Evolutionary conservation across 1,284 basidiomycete species (phyloP).

Genomic region (Puccinia triticina): DNA sequence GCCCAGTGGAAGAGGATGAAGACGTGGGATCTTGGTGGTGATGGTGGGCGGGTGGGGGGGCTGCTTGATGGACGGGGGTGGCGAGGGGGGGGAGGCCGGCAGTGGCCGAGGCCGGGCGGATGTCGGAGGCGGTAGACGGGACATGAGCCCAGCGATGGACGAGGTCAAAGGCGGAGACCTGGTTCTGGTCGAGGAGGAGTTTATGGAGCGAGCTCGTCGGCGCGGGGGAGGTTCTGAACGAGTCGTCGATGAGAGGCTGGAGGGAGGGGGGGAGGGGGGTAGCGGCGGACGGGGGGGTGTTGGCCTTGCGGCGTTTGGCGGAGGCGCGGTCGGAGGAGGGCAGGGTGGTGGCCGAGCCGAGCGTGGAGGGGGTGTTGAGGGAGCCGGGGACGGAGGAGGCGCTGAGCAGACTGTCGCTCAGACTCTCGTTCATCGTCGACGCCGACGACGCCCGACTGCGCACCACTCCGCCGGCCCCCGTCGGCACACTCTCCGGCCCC

Average conservation of each 20-base stretch:
- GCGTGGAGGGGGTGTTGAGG: not conserved
- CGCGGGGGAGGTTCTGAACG: not conserved
- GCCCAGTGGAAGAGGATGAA: not conserved
- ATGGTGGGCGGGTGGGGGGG: constrained; percentile 54
- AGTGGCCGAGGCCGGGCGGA: not conserved
- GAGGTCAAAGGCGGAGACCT: constrained; percentile 18
- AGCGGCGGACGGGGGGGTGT: not conserved
- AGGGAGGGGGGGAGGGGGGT: no score
- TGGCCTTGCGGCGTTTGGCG: constrained; percentile 6
- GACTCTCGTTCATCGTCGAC: not conserved
- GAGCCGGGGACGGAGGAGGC: not conserved
- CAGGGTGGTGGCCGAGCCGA: not conserved
- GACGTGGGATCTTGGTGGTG: constrained; percentile 61
- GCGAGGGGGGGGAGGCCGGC: not conserved
- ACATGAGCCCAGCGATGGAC: constrained; percentile 22
- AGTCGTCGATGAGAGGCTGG: not conserved
- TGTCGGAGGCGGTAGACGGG: not conserved
- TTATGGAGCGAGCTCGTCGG: not conserved
- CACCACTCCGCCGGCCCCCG: not conserved
- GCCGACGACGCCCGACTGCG: not conserved
- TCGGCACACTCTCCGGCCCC: no score
- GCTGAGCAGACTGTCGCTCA: not conserved
- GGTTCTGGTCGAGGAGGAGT: constrained; percentile 10
- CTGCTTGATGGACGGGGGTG: not conserved
- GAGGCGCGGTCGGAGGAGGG: not conserved